These are phyloP conservation scores for Clavispora fructus DNA, from an alignment of 805 yeast species.

Conservation along the genomic window DNA sequence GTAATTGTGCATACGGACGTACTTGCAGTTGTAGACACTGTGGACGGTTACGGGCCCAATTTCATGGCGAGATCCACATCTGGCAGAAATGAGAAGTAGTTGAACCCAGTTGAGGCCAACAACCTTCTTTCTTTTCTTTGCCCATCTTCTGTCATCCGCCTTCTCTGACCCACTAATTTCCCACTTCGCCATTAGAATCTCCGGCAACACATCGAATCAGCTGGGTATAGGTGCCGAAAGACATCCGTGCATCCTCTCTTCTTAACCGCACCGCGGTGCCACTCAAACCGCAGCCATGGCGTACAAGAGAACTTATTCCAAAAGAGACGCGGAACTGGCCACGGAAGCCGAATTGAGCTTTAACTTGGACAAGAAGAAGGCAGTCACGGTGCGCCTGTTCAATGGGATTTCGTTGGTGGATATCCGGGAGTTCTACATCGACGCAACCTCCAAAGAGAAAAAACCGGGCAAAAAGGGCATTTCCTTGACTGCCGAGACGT, in stretches of 20 bases:
- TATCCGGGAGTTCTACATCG: conserved; percentile 72
- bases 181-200: no score
- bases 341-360: conserved; percentile 4
- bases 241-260: background rate
- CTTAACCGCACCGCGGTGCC: background rate
- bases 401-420: conserved; percentile 67
- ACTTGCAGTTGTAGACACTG: no score
- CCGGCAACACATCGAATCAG: no score
- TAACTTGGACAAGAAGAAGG: conserved; percentile 43
- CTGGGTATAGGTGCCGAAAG: no score
- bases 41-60: no score
- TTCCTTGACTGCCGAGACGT: conserved; percentile 51
- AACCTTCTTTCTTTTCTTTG: no score
- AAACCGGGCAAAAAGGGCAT: conserved; percentile 82
- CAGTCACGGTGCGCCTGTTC: conserved; percentile 68
- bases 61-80: no score
- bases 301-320: background rate
- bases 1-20: background rate
- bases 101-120: no score
- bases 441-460: conserved; percentile 51
- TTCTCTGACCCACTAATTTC: no score
- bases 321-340: background rate
- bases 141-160: no score
- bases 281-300: background rate
- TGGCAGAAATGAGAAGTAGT: no score